Evolutionary conservation across 192 early-diverging fungal species (phyloP), one percentile per base, ranked within the genome.

Genomic region (Coemansia sp.): DNA sequence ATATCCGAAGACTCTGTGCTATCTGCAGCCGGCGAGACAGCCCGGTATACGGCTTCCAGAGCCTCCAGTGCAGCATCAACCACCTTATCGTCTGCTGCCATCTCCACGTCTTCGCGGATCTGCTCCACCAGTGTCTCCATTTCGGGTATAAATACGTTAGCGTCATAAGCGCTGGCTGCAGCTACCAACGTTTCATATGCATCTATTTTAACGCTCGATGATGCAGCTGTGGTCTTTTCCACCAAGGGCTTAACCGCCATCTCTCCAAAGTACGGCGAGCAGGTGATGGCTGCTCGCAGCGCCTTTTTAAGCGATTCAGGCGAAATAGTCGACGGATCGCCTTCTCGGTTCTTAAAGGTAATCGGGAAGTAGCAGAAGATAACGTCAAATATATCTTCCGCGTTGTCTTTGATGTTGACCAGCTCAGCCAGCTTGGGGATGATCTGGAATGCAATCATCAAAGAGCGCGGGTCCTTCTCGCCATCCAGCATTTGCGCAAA

Each of bases 341-440:
- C 90, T 11, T 93, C 91, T 0, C 93, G 89, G 14, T 93, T 88
- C 76, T 90, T 90, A 68, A 99, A 99, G 5, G 96, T 97, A 65
- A 99, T 98, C 5, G 97, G 97, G 58, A 99, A 99, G 79, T 99
- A 99, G 79, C 96, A 98, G 53, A 97, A 99, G 37, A 94, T 84
- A 20, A 97, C 87, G 60, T 98, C 93, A 68, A 98, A 98, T 39
- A 99, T 62, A 60, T 94, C 93, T 81, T 95, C 93, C 0, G 88
- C 82, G 60, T 92, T 81, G 12, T 83, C 66, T 15, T 84, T 79
- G 40, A 91, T 88, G 58, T 97, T 90, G 45, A 96, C 88, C 48
- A 88, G 66, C 5, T 60, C 51, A 6, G 87, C 83, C 42, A 99
- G 88, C 21, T 51, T 69, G 40, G 82, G 82, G 36, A 93, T 77